Base-by-base conservation (phyloP, 1,139 yeast genomes). In the Taphrina flavorubra region DNA sequence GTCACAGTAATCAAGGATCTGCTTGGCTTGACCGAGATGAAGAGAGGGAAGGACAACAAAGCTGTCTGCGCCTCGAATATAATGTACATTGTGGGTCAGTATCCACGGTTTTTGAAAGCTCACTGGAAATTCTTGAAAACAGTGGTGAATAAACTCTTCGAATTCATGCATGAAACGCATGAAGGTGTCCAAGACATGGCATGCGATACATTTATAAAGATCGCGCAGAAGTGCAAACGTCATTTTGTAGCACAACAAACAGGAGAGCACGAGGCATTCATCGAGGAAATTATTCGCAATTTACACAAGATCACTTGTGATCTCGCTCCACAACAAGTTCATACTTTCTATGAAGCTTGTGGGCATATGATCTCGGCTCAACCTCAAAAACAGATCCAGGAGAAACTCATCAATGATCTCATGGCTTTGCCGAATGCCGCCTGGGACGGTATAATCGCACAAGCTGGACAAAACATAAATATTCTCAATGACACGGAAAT, bases 81-180 rank as follows among this genome's bases (percentile, higher is more conserved):
- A 76, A 94, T 94, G 99, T 94, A 94, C 81, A 95, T 94, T 80
- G 99, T 94, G 72, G 99, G 99, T 65, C 99, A 94, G 81, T 94
- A 94, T 77, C 99, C 99, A 69, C 84, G 99, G 77, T 95, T 95
- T 76, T 83, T 94, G 77, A 92, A 92, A 76, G 98, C 99, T 10
- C 99, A 94, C 79, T 94, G 99, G 99, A 90, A 90, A 79, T 95
- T 94, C 76, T 82, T 95, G 77, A 92, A 92, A 79, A 94, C 99
- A 0, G 99, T 94, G 60, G 94, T 94, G 72, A 89, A 91, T 80
- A 94, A 94, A 79, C 84, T 94, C 75, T 94, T 94, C 79, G 99
- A 95, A 79, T 94, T 94, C 76, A 94, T 94, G 99, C 99, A 94
- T 80, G 99, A 94, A 82, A 92, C 97, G 37, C 99, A 94, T 78